These are phyloP conservation scores for Thelonectria discophora DNA, from an alignment of 2,329 filamentous ascomycete species.

Conservation along the genomic window DNA sequence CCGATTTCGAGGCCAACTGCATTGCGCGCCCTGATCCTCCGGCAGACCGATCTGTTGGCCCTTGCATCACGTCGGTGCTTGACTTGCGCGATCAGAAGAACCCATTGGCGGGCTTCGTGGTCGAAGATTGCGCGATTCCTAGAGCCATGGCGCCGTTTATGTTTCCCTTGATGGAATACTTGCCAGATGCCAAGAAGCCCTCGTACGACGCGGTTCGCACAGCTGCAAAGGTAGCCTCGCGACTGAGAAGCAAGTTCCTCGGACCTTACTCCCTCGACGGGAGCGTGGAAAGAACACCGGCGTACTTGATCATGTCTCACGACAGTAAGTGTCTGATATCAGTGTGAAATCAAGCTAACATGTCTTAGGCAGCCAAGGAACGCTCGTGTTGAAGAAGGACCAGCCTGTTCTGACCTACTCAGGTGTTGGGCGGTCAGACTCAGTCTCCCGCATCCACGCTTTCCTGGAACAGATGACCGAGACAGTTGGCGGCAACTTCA, in stretches of 20 bases:
- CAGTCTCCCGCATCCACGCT: constrained; percentile 61
- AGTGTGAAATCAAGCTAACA: neutral
- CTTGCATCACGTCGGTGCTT: constrained; percentile 70
- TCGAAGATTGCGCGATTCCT: constrained; percentile 71
- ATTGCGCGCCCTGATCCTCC: constrained; percentile 62
- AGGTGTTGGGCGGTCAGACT: constrained; percentile 64
- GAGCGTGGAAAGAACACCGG: constrained; percentile 66
- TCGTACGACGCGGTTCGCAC: constrained; percentile 9
- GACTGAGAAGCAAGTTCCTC: constrained; percentile 60
- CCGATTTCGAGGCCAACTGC: constrained; percentile 63
- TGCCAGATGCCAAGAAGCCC: constrained; percentile 51
- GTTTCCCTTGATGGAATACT: constrained; percentile 62
- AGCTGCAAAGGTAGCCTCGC: constrained; percentile 18
- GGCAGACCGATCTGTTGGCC: constrained; percentile 63
- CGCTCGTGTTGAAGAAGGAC: constrained; percentile 66
- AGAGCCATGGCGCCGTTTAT: constrained; percentile 64
- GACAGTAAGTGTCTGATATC: constrained; percentile 55
- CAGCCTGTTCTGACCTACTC: constrained; percentile 67
- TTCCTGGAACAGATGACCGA: constrained; percentile 63
- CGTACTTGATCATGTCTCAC: constrained; percentile 74
- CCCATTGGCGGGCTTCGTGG: constrained; percentile 68
- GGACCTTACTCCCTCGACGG: constrained; percentile 66
- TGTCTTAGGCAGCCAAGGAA: constrained; percentile 63
- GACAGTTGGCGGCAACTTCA: constrained; percentile 67
- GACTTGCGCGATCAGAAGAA: constrained; percentile 64